These are phyloP conservation scores for Scalesia atractyloides DNA, from an alignment of 129 eudicot species.

Conservation along the genomic window DNA sequence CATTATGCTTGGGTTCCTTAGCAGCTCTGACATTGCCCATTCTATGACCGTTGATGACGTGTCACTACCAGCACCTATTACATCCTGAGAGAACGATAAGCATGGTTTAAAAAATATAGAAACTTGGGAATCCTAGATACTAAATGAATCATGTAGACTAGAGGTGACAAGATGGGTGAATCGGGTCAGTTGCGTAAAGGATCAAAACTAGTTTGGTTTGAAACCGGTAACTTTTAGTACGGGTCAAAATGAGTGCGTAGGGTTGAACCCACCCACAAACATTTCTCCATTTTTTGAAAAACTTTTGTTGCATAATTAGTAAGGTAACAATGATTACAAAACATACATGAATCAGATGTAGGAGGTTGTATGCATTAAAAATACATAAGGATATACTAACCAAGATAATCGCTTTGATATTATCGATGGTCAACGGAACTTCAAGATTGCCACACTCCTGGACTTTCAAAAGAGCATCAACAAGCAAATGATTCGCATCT, in stretches of 20 bases:
- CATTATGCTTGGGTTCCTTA: constrained; percentile 37
- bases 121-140: not conserved
- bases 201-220: not conserved
- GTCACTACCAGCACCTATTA: constrained; percentile 36
- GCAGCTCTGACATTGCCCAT: constrained; percentile 39
- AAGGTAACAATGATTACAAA: constrained; percentile 4
- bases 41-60: constrained; percentile 41
- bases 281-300: not conserved
- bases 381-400: constrained; percentile 10
- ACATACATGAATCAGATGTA: not conserved
- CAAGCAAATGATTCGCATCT: constrained; percentile 20
- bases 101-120: not conserved
- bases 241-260: not conserved
- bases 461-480: constrained; percentile 34
- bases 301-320: not conserved
- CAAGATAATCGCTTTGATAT: constrained; percentile 44
- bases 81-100: constrained; percentile 20
- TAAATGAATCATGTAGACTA: not conserved
- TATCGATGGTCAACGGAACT: constrained; percentile 35
- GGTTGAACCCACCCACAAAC: not conserved
- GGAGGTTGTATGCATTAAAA: not conserved
- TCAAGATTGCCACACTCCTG: constrained; percentile 29
- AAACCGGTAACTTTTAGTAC: not conserved
- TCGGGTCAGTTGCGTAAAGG: not conserved
- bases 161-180: constrained; percentile 8